Base-by-base conservation (phyloP, 176 grass and related monocot species). In the Saccharum spontaneum region DNA sequence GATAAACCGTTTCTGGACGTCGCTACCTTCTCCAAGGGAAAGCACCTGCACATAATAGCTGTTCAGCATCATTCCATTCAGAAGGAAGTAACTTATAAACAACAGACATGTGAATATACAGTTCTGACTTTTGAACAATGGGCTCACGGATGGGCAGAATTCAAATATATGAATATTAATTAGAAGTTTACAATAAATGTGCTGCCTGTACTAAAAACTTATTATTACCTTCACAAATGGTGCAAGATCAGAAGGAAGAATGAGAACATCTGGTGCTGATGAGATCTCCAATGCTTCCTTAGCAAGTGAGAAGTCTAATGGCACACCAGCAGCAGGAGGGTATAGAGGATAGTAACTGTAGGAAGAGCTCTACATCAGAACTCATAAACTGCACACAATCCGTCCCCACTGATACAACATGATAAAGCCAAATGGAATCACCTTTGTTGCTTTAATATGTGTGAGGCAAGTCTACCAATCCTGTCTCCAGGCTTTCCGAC, bases 221-320 rank as follows among this genome's bases (percentile, higher is more conserved):
- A 10, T 71, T 34, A 59, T 89, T 92, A 98, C 97, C 93, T 98
- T 98, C 70, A 94, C 89, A 75, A 94, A 98, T 66, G 97, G 88
- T 78, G 93, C 89, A 75, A 98, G 97, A 87, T 98, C 97, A 12
- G 93, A 98, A 88, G 97, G 78, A 80, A 98, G 89, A 28, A 98
- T 37, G 67, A 98, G 89, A 81, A 98, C 37, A 75, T 98, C 91
- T 45, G 97, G 97, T 87, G 79, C 67, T 74, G 81, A 86, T 61
- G 90, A 44, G 67, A 95, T 91, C 68, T 87, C 84, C 83, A 98
- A 70, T 73, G 93, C 89, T 82, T 94, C 91, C 38, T 86, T 87
- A 79, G 91, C 91, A 83, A 98, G 80, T 46, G 89, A 92, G 57
- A 94, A 90, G 82, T 98, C 97, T 78, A 98, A 79, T 48, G 97